Conservation (phyloP, 148 eudicot genomes). For the Chenopodium suecicum region DNA sequence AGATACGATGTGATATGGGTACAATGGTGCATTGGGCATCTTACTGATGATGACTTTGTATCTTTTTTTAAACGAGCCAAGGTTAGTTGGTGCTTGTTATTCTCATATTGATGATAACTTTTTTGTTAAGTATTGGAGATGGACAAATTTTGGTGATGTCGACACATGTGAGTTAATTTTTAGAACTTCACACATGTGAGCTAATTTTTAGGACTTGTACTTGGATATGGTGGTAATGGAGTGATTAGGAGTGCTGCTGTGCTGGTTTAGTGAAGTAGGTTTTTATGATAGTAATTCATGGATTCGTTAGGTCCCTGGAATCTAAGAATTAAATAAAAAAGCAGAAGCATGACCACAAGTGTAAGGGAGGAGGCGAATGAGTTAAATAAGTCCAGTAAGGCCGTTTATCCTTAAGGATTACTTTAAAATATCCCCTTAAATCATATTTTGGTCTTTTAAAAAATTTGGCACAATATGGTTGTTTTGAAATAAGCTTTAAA, state of each 20-base stretch:
- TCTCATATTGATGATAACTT: neutral
- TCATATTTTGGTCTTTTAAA: too few relatives aligned
- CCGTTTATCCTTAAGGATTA: neutral
- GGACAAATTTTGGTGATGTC: neutral
- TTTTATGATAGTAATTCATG: neutral
- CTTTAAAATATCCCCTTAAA: too few relatives aligned
- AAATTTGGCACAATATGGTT: too few relatives aligned
- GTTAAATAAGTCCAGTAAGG: neutral
- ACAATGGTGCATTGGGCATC: slow-evolving; percentile 99
- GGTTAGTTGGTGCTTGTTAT: slow-evolving; percentile 35
- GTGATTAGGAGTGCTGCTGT: neutral
- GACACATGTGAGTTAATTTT: neutral
- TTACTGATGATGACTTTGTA: slow-evolving; percentile 85
- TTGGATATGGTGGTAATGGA: neutral
- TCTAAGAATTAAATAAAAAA: too few relatives aligned
- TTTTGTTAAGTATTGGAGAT: neutral
- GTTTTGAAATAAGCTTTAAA: too few relatives aligned
- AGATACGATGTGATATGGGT: slow-evolving; percentile 95
- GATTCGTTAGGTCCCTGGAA: neutral
- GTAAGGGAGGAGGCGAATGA: neutral
- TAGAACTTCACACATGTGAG: neutral
- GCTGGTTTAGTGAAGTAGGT: neutral
- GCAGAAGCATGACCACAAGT: neutral
- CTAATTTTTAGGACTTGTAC: neutral
- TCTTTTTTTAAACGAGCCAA: slow-evolving; percentile 87